Percentiles rank a stretch among this genome's conserved stretches.
phyloP scores from a whole-genome alignment of 805 yeast genomes.

The Scheffersomyces ergatensis region DNA sequence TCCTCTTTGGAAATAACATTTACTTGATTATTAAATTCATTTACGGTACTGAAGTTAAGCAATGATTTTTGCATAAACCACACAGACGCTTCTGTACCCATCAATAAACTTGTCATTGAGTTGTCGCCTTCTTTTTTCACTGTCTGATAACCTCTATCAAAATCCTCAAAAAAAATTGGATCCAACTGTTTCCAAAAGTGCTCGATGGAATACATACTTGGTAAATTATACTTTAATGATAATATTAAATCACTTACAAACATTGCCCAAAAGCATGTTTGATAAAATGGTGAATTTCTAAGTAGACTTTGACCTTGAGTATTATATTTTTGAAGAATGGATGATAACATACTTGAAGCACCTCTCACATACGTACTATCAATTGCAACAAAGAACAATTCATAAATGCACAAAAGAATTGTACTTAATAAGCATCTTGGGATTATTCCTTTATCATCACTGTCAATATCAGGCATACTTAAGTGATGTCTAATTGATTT shows the following conservation, averaged over 20 bases:
- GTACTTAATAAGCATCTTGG: slow-evolving; percentile 38
- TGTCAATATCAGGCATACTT: slow-evolving; percentile 21
- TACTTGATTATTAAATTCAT: slow-evolving; percentile 24
- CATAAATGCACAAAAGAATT: slow-evolving; percentile 34
- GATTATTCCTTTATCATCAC: slow-evolving; percentile 23
- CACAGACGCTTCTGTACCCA: slow-evolving; percentile 16
- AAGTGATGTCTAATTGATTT: slow-evolving; percentile 29
- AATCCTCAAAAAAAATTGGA: slow-evolving; percentile 24
- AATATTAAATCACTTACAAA: slow-evolving; percentile 32
- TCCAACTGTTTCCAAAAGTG: slow-evolving; percentile 32
- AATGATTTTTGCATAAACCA: slow-evolving; percentile 38
- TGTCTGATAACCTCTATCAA: slow-evolving; percentile 7
- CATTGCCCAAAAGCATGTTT: slow-evolving; percentile 36
- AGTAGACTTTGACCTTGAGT: slow-evolving; percentile 17
- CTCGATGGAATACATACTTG: slow-evolving; percentile 30
- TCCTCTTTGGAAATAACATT: slow-evolving; percentile 26
- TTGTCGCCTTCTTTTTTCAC: slow-evolving; percentile 3
- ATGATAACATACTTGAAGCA: slow-evolving; percentile 30
- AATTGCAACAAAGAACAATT: slow-evolving; percentile 35
- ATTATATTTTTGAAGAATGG: slow-evolving; percentile 20
- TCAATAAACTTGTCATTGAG: slow-evolving; percentile 3
- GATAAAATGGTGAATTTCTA: slow-evolving; percentile 26
- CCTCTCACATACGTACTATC: slow-evolving; percentile 38
- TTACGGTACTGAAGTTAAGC: slow-evolving; percentile 17
- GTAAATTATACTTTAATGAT: slow-evolving; percentile 28